phyloP scores from a whole-genome alignment of 352 stramenopile species.

The Phytophthora podocarpi region DNA sequence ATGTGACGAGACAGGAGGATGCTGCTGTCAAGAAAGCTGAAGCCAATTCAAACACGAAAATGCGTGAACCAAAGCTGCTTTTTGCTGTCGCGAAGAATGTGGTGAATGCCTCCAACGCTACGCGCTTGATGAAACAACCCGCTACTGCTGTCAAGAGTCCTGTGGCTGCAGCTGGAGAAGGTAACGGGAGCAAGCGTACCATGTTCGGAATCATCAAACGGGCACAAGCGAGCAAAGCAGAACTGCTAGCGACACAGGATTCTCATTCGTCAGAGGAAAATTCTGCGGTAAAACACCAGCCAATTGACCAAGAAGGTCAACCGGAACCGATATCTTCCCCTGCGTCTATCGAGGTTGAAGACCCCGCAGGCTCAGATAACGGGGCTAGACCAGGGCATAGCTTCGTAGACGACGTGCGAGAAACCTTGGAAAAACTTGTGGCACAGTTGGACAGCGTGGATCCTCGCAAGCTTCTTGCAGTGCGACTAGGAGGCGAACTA shows the following conservation, averaged over 20 bases:
- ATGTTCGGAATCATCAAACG: constrained; percentile 62
- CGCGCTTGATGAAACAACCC: constrained; percentile 23
- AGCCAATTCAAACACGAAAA: constrained; percentile 4
- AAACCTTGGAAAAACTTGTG: constrained; percentile 54
- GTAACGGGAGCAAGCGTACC: constrained; percentile 26
- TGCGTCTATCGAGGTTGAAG: constrained; percentile 14
- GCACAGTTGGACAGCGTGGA: constrained; percentile 65
- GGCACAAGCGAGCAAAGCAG: constrained; percentile 24
- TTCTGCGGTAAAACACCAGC: constrained; percentile 1
- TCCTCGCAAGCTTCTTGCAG: constrained; percentile 59
- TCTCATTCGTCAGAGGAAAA: constrained; percentile 4
- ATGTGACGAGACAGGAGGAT: constrained; percentile 20
- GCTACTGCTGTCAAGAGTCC: constrained; percentile 6
- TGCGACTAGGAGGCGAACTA: constrained; percentile 72
- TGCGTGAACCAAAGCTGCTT: constrained; percentile 30
- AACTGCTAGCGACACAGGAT: too few relatives aligned
- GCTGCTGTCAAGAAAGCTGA: constrained; percentile 16
- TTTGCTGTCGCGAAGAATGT: constrained; percentile 38
- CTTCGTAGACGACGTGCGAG: constrained; percentile 49
- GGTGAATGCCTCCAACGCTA: constrained; percentile 23
- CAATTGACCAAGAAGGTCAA: constrained; percentile 4
- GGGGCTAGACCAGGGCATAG: neutral
- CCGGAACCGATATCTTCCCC: constrained; percentile 2
- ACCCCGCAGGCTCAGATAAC: neutral
- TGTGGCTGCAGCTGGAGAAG: neutral